Conservation (phyloP, 805 yeast genomes). For the Nakazawaea ambrosiae region DNA sequence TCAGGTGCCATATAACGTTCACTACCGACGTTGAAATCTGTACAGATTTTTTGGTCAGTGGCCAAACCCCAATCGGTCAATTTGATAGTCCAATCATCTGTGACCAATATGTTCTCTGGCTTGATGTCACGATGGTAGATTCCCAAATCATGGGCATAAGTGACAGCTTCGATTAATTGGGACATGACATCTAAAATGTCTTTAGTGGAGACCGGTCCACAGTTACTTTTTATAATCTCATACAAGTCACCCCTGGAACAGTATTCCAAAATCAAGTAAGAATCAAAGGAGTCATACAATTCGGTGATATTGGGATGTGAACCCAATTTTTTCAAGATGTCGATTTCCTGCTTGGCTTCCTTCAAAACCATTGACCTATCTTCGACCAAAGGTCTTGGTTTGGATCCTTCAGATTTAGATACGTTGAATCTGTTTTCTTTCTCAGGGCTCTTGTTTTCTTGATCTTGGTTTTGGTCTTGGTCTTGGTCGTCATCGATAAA, state of each 20-base stretch:
- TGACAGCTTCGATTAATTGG: constrained; percentile 43
- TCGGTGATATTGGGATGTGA: constrained; percentile 39
- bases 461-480: constrained; percentile 24
- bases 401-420: constrained; percentile 9
- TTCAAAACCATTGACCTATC: constrained; percentile 28
- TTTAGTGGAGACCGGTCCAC: constrained; percentile 53
- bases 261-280: constrained; percentile 60
- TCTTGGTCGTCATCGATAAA: constrained; percentile 34
- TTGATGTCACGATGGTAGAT: constrained; percentile 52
- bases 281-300: constrained; percentile 42
- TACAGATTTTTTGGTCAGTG: constrained; percentile 42
- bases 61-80: constrained; percentile 57
- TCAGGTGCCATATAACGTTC: constrained; percentile 97
- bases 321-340: constrained; percentile 58
- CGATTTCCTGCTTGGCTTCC: constrained; percentile 66
- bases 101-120: constrained; percentile 49
- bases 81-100: constrained; percentile 50
- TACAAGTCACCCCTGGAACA: constrained; percentile 85
- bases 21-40: constrained; percentile 81
- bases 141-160: constrained; percentile 39
- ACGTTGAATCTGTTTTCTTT: constrained; percentile 4
- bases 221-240: constrained; percentile 62
- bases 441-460: constrained; percentile 13
- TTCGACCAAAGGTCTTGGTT: constrained; percentile 11
- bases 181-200: constrained; percentile 48